Conservation (phyloP, 2,329 filamentous ascomycete species). For the Catunica adiposa region DNA sequence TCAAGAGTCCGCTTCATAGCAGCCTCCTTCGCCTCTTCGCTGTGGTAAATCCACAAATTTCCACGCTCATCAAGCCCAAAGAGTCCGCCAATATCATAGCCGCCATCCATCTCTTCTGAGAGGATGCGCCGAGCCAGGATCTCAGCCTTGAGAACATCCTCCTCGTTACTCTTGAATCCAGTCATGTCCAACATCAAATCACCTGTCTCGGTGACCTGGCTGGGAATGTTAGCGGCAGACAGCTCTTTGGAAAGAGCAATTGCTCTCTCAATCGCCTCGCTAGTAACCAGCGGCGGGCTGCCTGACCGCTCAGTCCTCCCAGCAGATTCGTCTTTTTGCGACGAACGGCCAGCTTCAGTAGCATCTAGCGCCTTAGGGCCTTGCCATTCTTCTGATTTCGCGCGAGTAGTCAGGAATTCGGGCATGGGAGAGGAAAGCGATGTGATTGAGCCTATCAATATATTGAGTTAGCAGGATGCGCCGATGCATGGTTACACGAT, state of each 20-base stretch:
- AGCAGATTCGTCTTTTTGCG: constrained; percentile 26
- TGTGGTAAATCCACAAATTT: constrained; percentile 99
- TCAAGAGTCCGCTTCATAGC: constrained; percentile 52
- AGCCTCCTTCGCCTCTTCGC: constrained; percentile 84
- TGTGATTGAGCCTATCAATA: constrained; percentile 30
- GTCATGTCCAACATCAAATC: constrained; percentile 98
- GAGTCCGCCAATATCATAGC: constrained; percentile 88
- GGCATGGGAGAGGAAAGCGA: constrained; percentile 39
- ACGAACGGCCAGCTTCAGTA: constrained; percentile 37
- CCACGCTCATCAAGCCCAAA: constrained; percentile 92
- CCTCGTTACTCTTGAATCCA: constrained; percentile 85
- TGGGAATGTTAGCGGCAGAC: constrained; percentile 79
- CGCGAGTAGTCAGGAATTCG: constrained; percentile 31
- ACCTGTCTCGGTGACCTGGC: constrained; percentile 76
- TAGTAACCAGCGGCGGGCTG: constrained; percentile 59
- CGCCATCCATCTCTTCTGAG: constrained; percentile 80
- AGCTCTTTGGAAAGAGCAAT: constrained; percentile 74
- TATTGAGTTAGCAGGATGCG: not conserved
- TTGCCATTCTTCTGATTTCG: constrained; percentile 28
- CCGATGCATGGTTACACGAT: constrained; percentile 1
- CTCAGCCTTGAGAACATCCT: constrained; percentile 80
- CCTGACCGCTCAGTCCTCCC: constrained; percentile 43
- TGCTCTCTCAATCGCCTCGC: constrained; percentile 69
- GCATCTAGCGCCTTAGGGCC: constrained; percentile 26
- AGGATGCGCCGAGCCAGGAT: constrained; percentile 86